Conservation (phyloP, 2,329 filamentous ascomycete species). For the Fusarium stilboides region DNA sequence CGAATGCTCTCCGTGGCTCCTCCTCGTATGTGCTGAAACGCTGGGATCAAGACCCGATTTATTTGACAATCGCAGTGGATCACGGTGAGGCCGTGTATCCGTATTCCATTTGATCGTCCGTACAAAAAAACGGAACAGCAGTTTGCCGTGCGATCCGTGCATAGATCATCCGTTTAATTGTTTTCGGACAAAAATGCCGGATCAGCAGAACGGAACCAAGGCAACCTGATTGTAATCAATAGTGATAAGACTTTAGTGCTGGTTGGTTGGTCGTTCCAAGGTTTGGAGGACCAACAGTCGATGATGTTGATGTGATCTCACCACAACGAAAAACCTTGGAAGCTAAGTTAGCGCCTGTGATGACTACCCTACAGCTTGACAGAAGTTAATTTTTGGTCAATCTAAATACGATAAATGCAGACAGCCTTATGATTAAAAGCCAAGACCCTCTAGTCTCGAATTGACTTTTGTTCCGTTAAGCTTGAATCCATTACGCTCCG, state of each 20-base stretch:
- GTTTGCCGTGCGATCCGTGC: slow-evolving; percentile 27
- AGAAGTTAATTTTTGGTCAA: no score
- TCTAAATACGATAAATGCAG: no score
- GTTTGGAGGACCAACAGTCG: background rate
- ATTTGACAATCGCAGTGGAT: no score
- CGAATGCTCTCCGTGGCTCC: no score
- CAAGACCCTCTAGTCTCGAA: background rate
- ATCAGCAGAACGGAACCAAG: background rate
- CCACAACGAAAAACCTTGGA: no score
- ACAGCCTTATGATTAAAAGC: background rate
- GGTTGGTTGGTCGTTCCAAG: background rate
- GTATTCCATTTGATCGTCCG: background rate
- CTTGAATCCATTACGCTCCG: background rate
- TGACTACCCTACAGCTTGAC: no score
- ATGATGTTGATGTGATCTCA: no score
- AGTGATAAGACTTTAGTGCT: background rate
- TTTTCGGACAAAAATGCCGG: slow-evolving; percentile 18
- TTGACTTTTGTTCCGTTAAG: background rate
- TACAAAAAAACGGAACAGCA: background rate
- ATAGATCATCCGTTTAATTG: background rate
- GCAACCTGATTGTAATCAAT: background rate
- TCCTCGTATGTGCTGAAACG: no score
- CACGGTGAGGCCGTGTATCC: background rate
- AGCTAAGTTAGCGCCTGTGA: no score
- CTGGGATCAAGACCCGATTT: no score